Conservation (phyloP, 2,329 filamentous ascomycete genomes). For the Dendrostoma leiphaemia region DNA sequence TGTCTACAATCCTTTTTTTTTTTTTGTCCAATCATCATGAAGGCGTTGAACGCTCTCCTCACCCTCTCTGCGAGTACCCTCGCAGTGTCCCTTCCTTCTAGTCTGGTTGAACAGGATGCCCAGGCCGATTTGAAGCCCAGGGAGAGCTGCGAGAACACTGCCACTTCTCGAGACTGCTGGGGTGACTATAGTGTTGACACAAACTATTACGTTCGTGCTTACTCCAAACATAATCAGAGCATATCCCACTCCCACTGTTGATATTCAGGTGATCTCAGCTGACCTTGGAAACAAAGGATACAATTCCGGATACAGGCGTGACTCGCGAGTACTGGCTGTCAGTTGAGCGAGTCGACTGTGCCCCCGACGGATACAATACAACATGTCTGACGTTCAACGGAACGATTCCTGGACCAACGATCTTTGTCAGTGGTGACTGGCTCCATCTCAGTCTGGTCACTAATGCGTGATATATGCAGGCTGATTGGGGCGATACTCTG, state of each 20-base stretch:
- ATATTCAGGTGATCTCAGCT: no score
- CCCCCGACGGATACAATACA: constrained; percentile 22
- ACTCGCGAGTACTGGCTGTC: constrained; percentile 25
- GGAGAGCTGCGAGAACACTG: constrained; percentile 20
- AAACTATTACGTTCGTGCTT: constrained; percentile 23
- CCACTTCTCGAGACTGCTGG: constrained; percentile 27
- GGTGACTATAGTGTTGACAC: constrained; percentile 29
- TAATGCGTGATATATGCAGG: constrained; percentile 22
- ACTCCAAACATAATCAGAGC: neutral
- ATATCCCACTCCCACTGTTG: no score
- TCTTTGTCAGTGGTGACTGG: constrained; percentile 18
- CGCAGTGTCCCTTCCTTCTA: neutral
- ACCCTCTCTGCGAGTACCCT: neutral
- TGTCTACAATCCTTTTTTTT: neutral
- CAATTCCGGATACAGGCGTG: constrained; percentile 20
- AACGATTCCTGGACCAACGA: constrained; percentile 28
- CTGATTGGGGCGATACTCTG: constrained; percentile 41
- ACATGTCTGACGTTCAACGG: constrained; percentile 30
- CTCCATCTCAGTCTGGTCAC: neutral
- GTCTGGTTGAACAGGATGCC: neutral
- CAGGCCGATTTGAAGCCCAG: constrained; percentile 1
- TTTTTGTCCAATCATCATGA: constrained; percentile 7
- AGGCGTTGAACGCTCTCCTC: neutral
- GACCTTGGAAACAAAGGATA: constrained; percentile 18
- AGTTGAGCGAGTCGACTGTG: constrained; percentile 17